Base-by-base conservation (phyloP, 371 early-diverging fungal species). In the Conidiobolus incongruus region DNA sequence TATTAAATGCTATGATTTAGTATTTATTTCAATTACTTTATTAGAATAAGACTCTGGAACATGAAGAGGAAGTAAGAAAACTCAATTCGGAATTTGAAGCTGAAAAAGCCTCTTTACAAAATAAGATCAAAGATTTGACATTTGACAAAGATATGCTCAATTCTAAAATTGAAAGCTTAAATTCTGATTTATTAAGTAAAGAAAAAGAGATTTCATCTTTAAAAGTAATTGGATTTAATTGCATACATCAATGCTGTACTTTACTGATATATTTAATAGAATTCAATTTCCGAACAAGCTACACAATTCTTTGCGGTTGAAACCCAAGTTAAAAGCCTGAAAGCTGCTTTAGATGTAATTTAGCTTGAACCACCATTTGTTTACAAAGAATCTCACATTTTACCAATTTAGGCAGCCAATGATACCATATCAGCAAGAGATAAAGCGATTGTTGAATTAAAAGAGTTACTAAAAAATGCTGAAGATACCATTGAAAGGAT, bases 41-140 rank as follows among this genome's bases (percentile, higher is more conserved):
- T 26, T 26, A 26, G 26, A 26, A 8, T 26, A 26, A 26, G 8
- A 26, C 3, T 26, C 8, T 26, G 8, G 26, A 44, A 37, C 61
- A 65, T 47, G 63, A 61, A 35, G 66, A 66, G 11, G 68, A 67
- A 34, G 28, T 70, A 7, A 60, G 53, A 16, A 44, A 47, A 1
- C 23, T 66, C 3, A 54, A 56, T 29, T 47, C 56, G 19, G 52
- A 56, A 35, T 66, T 66, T 47, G 46, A 26, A 4, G 8, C 26
- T 26, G 26, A 26, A 26, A 26, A 8, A 26, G 8, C 26, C 8
- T 3, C 4, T 3, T 26, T 26, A 26, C 26, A 52, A 10, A 41
- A 55, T 28, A 60, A 63, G 33, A 47, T 61, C 22, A 55, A 60
- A 40, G 56, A 63, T 6, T 39, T 70, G 31, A 54, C 64, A 28